These are phyloP conservation scores for Saturnispora mendoncae DNA, from an alignment of 805 yeast genomes.

Conservation along the genomic window DNA sequence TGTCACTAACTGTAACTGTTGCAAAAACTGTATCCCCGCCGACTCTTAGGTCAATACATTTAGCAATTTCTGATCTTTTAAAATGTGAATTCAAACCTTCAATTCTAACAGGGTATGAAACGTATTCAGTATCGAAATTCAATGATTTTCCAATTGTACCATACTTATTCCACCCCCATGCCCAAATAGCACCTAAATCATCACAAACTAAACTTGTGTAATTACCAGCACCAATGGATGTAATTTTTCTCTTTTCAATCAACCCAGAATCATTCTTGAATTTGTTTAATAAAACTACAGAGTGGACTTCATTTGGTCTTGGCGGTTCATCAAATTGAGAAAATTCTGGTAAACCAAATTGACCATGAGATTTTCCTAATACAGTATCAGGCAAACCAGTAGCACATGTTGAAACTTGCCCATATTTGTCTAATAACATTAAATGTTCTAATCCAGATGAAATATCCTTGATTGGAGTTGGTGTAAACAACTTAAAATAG, in stretches of 20 bases:
- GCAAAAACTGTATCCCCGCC: constrained; percentile 60
- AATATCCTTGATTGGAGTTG: constrained; percentile 30
- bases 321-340: constrained; percentile 60
- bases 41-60: constrained; percentile 51
- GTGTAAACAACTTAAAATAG: constrained; percentile 15
- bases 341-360: constrained; percentile 69
- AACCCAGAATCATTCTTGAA: constrained; percentile 22
- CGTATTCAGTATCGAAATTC: constrained; percentile 52
- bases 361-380: constrained; percentile 53
- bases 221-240: constrained; percentile 62
- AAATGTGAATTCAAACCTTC: constrained; percentile 33
- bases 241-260: constrained; percentile 37
- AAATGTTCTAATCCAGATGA: constrained; percentile 62
- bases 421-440: constrained; percentile 48
- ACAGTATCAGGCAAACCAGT: constrained; percentile 37
- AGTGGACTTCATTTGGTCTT: constrained; percentile 38
- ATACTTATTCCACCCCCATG: constrained; percentile 75
- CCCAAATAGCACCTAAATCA: constrained; percentile 56
- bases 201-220: constrained; percentile 69
- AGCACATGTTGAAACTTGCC: constrained; percentile 54
- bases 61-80: constrained; percentile 35
- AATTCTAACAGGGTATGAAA: constrained; percentile 60
- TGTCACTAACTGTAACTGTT: constrained; percentile 29
- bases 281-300: constrained; percentile 50
- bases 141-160: constrained; percentile 82